Evolutionary conservation across 257 asterid species (phyloP).

Genomic region (Schizonepeta tenuifolia): DNA sequence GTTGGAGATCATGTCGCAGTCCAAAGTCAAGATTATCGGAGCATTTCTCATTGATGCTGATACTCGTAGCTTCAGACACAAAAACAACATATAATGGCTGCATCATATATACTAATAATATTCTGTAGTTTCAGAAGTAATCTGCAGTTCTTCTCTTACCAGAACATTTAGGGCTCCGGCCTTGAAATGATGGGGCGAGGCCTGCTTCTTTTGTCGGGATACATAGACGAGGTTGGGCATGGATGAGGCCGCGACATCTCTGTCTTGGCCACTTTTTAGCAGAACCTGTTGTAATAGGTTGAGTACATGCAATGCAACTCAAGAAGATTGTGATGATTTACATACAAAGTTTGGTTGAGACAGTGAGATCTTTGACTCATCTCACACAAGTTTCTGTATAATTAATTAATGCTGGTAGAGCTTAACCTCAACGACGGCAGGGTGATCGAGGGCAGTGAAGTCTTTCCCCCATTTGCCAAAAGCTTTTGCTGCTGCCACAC

Average conservation of each 20-base stretch:
- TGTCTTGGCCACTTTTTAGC: conserved; percentile 42
- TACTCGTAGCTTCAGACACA: conserved; percentile 62
- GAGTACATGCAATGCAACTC: background rate
- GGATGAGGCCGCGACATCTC: conserved; percentile 41
- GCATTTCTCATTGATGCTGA: conserved; percentile 76
- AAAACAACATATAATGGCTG: background rate
- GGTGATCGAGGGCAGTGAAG: conserved; percentile 58
- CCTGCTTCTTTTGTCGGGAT: conserved; percentile 62
- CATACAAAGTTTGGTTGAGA: too few species aligned
- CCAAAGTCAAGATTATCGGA: conserved; percentile 68
- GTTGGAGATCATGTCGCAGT: conserved; percentile 89
- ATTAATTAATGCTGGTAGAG: background rate
- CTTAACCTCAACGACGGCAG: conserved; percentile 61
- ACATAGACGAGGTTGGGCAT: conserved; percentile 77
- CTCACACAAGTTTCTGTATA: background rate
- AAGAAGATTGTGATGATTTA: background rate
- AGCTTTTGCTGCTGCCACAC: conserved; percentile 29
- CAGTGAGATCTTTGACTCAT: too few species aligned
- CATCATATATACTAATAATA: background rate
- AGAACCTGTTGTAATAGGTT: conserved; percentile 46
- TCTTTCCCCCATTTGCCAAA: conserved; percentile 44
- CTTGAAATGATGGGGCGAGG: conserved; percentile 66
- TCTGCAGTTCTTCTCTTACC: conserved; percentile 40
- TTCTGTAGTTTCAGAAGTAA: background rate
- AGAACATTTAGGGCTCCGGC: conserved; percentile 85